Base-by-base conservation (phyloP, 179 eudicot species). In the Corrigiola litoralis region DNA sequence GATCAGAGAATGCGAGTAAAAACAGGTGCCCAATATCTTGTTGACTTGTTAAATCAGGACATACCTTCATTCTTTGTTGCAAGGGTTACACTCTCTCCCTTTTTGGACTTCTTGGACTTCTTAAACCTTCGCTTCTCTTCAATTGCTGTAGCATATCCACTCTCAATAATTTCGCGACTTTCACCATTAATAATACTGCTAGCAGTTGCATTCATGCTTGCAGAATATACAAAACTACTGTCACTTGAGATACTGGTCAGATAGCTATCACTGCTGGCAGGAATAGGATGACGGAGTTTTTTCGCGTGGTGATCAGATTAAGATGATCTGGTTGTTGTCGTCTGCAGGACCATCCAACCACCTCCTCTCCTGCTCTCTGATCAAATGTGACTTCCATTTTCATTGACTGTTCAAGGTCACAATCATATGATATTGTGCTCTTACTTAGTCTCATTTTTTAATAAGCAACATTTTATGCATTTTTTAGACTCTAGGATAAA, bases 181-280 rank as follows among this genome's bases (percentile, higher is more conserved):
- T 72, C 58, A 61, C 58, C 72, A 73, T 66, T 64, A 12, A 24
- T 58, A 23, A 12, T 10, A 31, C 1, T 45, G 42, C 0, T 24
- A 63, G 10, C 21, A 53, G 6, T 41, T 11, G 1, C 25, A 38
- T 23, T 18, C 23, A 36, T 27, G 33, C 12, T 56, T 40, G 16
- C 25, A 63, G 34, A 58, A 34, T 34, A 25, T 25, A 57, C 74
- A 42, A 61, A 51, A 32, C 34, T 28, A 25, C 23, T 61, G 18
- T 61, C 67, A 61, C 48, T 52, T 40, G 32, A 58, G n/a, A 33
- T 13, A 33, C 1, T 52, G 66, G 68, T 42, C 38, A 7, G 66
- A 58, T 17, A 68, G 10, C 17, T 47, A 16, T 68, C 65, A 48
- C 72, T 58, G 33, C 36, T 60, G n/a, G 57, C 47, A 20, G 57